Conservation (phyloP, 176 grass and related monocot genomes). For the Neostapfia colusana region DNA sequence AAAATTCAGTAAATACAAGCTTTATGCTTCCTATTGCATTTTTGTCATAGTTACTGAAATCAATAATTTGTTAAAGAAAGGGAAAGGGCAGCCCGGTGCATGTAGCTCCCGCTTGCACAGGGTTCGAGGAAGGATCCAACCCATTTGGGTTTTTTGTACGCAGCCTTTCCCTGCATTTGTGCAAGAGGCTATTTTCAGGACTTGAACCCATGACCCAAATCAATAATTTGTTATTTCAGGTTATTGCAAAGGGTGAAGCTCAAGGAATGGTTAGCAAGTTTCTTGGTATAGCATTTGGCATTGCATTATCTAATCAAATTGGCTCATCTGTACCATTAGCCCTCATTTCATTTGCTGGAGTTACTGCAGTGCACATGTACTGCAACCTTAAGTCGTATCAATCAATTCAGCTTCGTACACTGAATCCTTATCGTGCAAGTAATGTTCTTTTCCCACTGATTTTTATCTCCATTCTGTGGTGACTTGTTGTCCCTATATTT, state of each 20-base stretch:
- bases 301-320: constrained; percentile 73
- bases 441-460: constrained; percentile 46
- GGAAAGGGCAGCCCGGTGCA: too few species aligned
- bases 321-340: constrained; percentile 84
- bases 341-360: constrained; percentile 77
- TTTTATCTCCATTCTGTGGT: constrained; percentile 11
- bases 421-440: constrained; percentile 97
- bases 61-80: constrained; percentile 8
- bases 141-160: too few species aligned
- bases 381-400: constrained; percentile 97
- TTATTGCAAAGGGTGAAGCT: constrained; percentile 99
- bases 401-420: constrained; percentile 87
- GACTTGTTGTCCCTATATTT: constrained; percentile 15
- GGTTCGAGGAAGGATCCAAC: too few species aligned
- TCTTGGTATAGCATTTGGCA: constrained; percentile 82
- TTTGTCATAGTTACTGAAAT: constrained; percentile 12
- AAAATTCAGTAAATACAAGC: constrained; percentile 11
- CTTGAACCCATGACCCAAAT: too few species aligned
- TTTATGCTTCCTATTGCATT: not conserved
- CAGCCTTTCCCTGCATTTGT: too few species aligned
- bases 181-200: too few species aligned
- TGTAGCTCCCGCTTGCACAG: too few species aligned
- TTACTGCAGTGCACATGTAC: constrained; percentile 94
- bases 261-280: constrained; percentile 99
- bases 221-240: constrained; percentile 50